Evolutionary conservation across 108 stramenopile genomes (phyloP).

Genomic region (Aurantiochytrium sp.): DNA sequence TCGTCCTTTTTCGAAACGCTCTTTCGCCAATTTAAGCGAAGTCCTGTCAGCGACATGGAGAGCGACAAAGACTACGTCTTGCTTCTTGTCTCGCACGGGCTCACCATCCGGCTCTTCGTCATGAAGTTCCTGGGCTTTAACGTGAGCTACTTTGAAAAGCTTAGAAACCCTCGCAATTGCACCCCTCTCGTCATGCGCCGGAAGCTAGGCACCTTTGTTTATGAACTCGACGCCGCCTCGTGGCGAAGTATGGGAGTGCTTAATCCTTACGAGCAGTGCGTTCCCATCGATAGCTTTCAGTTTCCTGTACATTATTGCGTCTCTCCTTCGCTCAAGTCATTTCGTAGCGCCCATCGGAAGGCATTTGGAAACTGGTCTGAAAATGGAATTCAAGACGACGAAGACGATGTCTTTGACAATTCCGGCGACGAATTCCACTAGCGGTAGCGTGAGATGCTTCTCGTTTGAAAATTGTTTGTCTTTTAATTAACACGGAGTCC

Average conservation of each 20-base stretch:
- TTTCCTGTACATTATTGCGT: conserved; percentile 10
- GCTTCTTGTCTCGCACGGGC: background rate
- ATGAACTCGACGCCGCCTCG: background rate
- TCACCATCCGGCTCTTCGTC: background rate
- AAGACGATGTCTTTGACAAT: too few relatives aligned
- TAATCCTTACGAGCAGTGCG: background rate
- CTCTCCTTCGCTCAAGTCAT: background rate
- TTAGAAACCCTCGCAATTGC: background rate
- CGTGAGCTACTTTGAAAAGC: background rate
- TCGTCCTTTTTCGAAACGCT: conserved; percentile 61
- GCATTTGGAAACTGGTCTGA: background rate
- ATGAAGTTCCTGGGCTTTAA: background rate
- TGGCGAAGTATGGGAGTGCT: background rate
- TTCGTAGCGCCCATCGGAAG: background rate
- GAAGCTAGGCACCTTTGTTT: background rate
- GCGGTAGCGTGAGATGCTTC: too few relatives aligned
- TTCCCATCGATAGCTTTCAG: background rate
- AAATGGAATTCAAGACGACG: too few relatives aligned
- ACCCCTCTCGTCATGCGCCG: background rate
- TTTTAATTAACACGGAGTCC: too few relatives aligned
- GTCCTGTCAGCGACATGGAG: background rate
- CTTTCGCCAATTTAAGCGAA: conserved; percentile 53
- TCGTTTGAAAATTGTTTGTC: too few relatives aligned
- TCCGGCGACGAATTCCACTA: too few relatives aligned
- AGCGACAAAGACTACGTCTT: background rate